Conservation (phyloP, 345 rosid species). For the Cardamine resedifolia region DNA sequence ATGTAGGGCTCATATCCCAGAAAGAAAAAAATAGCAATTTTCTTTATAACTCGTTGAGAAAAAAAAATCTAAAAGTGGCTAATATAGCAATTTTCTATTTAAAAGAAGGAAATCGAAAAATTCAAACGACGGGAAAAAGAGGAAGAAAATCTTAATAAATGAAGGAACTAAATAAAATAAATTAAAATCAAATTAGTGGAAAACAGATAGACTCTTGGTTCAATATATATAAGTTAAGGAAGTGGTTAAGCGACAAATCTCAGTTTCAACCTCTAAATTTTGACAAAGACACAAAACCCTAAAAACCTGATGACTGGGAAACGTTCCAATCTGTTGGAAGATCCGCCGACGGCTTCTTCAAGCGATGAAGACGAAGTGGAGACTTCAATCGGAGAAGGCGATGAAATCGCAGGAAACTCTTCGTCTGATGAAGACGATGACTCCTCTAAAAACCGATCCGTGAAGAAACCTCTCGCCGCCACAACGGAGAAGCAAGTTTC, state of each 20-base stretch:
- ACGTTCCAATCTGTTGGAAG: conserved; percentile 22
- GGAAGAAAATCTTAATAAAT: not conserved
- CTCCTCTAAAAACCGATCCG: not conserved
- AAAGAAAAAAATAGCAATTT: too few species aligned
- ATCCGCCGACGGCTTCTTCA: conserved; percentile 39
- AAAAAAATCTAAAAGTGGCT: not conserved
- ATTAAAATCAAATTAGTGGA: conserved; percentile 7
- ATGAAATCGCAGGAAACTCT: conserved; percentile 2
- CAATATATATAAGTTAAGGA: conserved; percentile 6
- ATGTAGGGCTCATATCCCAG: not conserved
- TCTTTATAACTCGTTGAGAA: not conserved
- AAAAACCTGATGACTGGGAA: conserved; percentile 1
- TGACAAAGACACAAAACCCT: conserved; percentile 6
- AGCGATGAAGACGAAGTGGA: conserved; percentile 34
- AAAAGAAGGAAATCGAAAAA: conserved; percentile 1
- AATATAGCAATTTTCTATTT: not conserved
- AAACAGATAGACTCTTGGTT: conserved; percentile 7
- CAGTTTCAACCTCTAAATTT: not conserved
- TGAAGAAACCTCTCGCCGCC: not conserved
- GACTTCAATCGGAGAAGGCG: conserved; percentile 6
- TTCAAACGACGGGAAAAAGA: not conserved
- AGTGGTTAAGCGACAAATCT: not conserved
- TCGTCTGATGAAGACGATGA: conserved; percentile 8
- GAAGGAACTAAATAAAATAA: not conserved
- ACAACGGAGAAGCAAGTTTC: conserved; percentile 1